Evolutionary conservation across 768 basidiomycete genomes (phyloP).

Genomic region (Lactarius vividus): DNA sequence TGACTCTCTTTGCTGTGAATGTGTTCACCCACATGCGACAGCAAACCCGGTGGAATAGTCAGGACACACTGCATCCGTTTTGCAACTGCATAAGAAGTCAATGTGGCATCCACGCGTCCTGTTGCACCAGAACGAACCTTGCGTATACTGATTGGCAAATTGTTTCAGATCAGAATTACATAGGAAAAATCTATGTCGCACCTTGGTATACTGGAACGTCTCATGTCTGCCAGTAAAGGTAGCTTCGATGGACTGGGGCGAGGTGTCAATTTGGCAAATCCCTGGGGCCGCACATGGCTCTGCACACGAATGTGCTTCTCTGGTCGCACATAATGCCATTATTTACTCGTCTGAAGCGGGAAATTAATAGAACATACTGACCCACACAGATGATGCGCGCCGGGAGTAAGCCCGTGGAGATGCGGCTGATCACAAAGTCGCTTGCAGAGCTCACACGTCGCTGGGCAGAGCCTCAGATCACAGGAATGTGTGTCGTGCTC

Average conservation of each 20-base stretch:
- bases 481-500: slow-evolving; percentile 49
- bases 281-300: slow-evolving; percentile 44
- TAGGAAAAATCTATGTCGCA: slow-evolving; percentile 22
- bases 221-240: slow-evolving; percentile 59
- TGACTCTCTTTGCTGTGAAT: slow-evolving; percentile 43
- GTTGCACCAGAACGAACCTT: slow-evolving; percentile 37
- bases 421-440: slow-evolving; percentile 49
- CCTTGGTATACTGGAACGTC: slow-evolving; percentile 64
- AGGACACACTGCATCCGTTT: slow-evolving; percentile 51
- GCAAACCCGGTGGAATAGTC: slow-evolving; percentile 42
- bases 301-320: slow-evolving; percentile 50
- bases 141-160: slow-evolving; percentile 43
- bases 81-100: slow-evolving; percentile 35
- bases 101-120: background rate
- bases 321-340: slow-evolving; percentile 25
- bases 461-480: slow-evolving; percentile 50
- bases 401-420: slow-evolving; percentile 46
- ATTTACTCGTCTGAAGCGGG: background rate
- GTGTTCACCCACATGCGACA: slow-evolving; percentile 47
- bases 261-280: slow-evolving; percentile 56
- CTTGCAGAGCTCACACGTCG: slow-evolving; percentile 53
- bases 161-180: background rate
- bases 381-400: slow-evolving; percentile 56
- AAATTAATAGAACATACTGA: slow-evolving; percentile 29
- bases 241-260: slow-evolving; percentile 57